A percentile compares a stretch with the other conserved stretches of the same genome.
Evolutionary conservation across 371 early-diverging fungal species (phyloP).

Genomic region (Actinomortierella wolfii): DNA sequence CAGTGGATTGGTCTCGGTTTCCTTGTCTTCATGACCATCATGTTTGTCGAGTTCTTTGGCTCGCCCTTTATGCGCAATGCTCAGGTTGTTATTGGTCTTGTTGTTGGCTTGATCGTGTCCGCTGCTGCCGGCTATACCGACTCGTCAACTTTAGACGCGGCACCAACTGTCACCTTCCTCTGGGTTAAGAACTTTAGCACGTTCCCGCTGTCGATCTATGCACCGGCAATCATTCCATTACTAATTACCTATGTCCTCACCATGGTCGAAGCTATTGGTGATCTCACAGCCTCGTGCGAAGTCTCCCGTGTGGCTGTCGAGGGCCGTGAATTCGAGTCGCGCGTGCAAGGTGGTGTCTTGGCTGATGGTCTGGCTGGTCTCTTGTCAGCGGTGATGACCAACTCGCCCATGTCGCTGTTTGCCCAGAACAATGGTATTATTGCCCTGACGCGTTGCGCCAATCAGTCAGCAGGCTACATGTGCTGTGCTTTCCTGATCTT

Average conservation of each 20-base stretch:
- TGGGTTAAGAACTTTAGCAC: slow-evolving; percentile 52
- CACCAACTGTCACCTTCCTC: slow-evolving; percentile 59
- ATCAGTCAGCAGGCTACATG: slow-evolving; percentile 61
- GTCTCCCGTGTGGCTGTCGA: slow-evolving; percentile 66
- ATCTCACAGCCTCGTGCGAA: slow-evolving; percentile 66
- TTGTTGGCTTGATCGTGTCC: slow-evolving; percentile 54
- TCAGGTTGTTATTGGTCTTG: slow-evolving; percentile 49
- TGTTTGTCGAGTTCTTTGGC: slow-evolving; percentile 59
- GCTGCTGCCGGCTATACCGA: slow-evolving; percentile 69
- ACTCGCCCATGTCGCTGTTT: slow-evolving; percentile 64
- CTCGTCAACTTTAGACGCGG: slow-evolving; percentile 50
- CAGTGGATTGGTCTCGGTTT: slow-evolving; percentile 60
- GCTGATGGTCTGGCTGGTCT: slow-evolving; percentile 65
- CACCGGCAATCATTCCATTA: slow-evolving; percentile 63
- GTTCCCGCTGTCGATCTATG: slow-evolving; percentile 53
- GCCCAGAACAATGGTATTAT: slow-evolving; percentile 70
- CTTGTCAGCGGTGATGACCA: slow-evolving; percentile 66
- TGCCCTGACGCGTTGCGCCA: slow-evolving; percentile 62
- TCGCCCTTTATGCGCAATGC: slow-evolving; percentile 64
- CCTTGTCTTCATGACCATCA: slow-evolving; percentile 58
- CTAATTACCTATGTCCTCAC: slow-evolving; percentile 60
- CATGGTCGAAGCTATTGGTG: slow-evolving; percentile 59
- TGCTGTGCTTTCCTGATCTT: slow-evolving; percentile 59
- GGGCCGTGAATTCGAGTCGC: slow-evolving; percentile 58
- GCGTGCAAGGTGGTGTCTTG: slow-evolving; percentile 64